phyloP scores from a whole-genome alignment of 768 basidiomycete genomes.

The Obba rivulosa region DNA sequence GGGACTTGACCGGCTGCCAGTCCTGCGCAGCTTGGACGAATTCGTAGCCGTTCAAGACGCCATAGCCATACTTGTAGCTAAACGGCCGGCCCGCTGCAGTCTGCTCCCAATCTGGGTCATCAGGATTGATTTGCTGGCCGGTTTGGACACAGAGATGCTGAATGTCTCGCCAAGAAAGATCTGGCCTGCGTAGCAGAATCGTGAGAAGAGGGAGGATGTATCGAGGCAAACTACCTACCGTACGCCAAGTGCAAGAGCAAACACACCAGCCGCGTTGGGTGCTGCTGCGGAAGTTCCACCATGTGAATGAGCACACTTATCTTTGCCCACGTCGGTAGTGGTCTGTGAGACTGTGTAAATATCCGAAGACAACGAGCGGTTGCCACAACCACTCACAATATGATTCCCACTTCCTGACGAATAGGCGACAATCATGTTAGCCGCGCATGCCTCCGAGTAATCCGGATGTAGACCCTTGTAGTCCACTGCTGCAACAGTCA shows the following conservation, averaged over 20 bases:
- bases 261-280: slow-evolving; percentile 91
- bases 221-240: slow-evolving; percentile 52
- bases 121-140: slow-evolving; percentile 72
- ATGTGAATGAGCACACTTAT: slow-evolving; percentile 74
- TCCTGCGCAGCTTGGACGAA: slow-evolving; percentile 76
- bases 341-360: slow-evolving; percentile 45
- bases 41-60: slow-evolving; percentile 75
- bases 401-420: slow-evolving; percentile 91
- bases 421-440: slow-evolving; percentile 94
- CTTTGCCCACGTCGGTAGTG: slow-evolving; percentile 89
- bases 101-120: slow-evolving; percentile 92
- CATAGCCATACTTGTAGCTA: slow-evolving; percentile 96
- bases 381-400: slow-evolving; percentile 49
- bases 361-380: slow-evolving; percentile 2
- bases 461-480: slow-evolving; percentile 91
- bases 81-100: slow-evolving; percentile 64
- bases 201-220: slow-evolving; percentile 8
- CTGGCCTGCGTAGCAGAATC: slow-evolving; percentile 59
- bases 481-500: slow-evolving; percentile 95
- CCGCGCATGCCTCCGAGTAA: slow-evolving; percentile 97
- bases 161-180: slow-evolving; percentile 94
- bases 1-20: slow-evolving; percentile 90
- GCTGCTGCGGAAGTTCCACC: slow-evolving; percentile 98
- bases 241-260: slow-evolving; percentile 83
- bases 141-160: slow-evolving; percentile 84